Base-by-base conservation (phyloP, 305 asterid species). In the Solanum hybrid region DNA sequence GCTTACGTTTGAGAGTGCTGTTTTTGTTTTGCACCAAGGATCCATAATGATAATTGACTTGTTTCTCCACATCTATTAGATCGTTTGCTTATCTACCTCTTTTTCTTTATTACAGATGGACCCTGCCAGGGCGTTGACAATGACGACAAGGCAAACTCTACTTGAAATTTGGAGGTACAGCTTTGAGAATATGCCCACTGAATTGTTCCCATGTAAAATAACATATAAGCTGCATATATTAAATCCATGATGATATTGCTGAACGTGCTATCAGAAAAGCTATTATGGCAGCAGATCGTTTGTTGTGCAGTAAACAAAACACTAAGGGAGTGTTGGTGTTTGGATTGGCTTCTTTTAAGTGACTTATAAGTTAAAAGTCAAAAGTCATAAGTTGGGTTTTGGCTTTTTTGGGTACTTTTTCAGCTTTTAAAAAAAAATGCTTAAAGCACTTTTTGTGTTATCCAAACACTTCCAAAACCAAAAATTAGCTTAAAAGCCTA, bases 121-220 rank as follows among this genome's bases (percentile, higher is more conserved):
- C 93, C 98, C 95, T 6, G 40, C 88, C 27, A 93, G 97, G 94
- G 98, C 98, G 75, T 89, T 96, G 91, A 94, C 93, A 93, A 97
- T 97, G 99, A 95, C 98, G 6, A 96, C 99, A 19, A 92, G 96
- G 92, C 96, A 90, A 88, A 97, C 99, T 0, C 95, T 97, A 12
- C 37, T 93, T 86, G 98, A 97, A 92, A 91, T 96, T 90, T 97
- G 98, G 98, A 97, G 99, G 99, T 97, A 92, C 27, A 88, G 73
- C 17, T 84, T 45, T 29, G 29, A 29, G 40, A 45, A 82, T 40
- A 42, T 45, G 40, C 34, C 87, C 24, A 45, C 9, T 45, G 29
- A 17, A 84, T 51, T 42, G 13, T 82, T 27, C 38, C 72, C 38
- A 42, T 5, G 19, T 19, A 84, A 29, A 84, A 45, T 45, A 84